A percentile compares a stretch with the other conserved stretches of the same genome.
phyloP scores from a whole-genome alignment of 441 rosid species.

The Dalechampia spathulata region DNA sequence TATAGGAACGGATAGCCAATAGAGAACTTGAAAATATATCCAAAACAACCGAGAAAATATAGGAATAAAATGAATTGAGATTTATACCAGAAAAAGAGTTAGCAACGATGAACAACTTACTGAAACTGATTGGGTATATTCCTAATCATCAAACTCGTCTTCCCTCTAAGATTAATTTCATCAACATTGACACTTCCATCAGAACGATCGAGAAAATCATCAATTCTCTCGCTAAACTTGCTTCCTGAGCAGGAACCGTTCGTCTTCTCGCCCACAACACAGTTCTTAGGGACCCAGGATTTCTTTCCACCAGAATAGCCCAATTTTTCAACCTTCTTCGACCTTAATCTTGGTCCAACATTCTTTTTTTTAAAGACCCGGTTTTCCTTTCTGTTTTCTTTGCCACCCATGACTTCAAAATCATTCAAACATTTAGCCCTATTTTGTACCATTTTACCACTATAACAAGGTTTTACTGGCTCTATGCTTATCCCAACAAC shows the following conservation, averaged over 20 bases:
- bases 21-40: not conserved
- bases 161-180: not conserved
- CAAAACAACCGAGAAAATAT: not conserved
- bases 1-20: not conserved
- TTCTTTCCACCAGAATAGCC: too few species aligned
- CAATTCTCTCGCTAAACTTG: not conserved
- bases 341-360: not conserved
- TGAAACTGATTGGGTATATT: conserved; percentile 40
- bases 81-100: not conserved
- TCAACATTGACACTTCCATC: too few species aligned
- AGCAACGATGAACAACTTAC: conserved; percentile 18
- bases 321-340: not conserved
- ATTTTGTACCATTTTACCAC: too few species aligned
- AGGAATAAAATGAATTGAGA: not conserved
- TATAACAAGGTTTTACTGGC: too few species aligned
- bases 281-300: not conserved
- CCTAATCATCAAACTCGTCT: conserved; percentile 40
- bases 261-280: not conserved
- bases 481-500: not conserved
- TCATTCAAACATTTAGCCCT: too few species aligned
- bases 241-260: not conserved
- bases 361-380: not conserved
- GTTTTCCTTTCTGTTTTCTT: not conserved
- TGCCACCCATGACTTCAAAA: not conserved
- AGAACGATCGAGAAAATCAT: not conserved